Conservation (phyloP, 371 early-diverging fungal genomes). For the Fennellomyces sp. region DNA sequence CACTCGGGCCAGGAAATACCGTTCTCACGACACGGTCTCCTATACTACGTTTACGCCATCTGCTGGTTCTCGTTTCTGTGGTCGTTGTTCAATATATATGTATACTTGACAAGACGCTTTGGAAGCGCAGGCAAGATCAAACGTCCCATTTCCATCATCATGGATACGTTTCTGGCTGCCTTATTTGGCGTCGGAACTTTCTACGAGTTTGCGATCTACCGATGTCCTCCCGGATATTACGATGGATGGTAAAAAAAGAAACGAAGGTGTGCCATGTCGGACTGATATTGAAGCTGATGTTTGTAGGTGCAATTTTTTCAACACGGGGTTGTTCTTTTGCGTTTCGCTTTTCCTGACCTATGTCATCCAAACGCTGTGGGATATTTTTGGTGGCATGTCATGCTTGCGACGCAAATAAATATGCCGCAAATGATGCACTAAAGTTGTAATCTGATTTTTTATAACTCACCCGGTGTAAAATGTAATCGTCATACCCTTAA, state of each 20-base stretch:
- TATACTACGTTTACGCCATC: constrained; percentile 28
- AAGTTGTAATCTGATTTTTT: not conserved
- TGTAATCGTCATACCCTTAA: too few relatives aligned
- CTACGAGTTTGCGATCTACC: constrained; percentile 32
- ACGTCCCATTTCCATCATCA: constrained; percentile 16
- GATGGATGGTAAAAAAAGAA: constrained; percentile 33
- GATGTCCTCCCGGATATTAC: constrained; percentile 32
- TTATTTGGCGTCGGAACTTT: constrained; percentile 33
- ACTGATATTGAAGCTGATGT: not conserved
- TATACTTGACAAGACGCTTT: constrained; percentile 31
- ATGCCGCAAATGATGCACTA: not conserved
- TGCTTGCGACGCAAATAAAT: constrained; percentile 10
- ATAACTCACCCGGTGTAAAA: too few relatives aligned
- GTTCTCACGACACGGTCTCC: constrained; percentile 11
- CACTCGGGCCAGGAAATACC: constrained; percentile 7
- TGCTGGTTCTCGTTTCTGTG: constrained; percentile 29
- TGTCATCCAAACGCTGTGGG: constrained; percentile 25
- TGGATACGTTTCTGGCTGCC: constrained; percentile 29
- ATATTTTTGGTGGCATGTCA: constrained; percentile 30
- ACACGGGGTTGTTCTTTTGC: constrained; percentile 34
- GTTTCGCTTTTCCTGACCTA: constrained; percentile 29
- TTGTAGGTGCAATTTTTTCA: constrained; percentile 38
- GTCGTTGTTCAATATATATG: constrained; percentile 28
- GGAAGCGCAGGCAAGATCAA: constrained; percentile 32
- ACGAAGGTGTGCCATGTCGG: not conserved